phyloP scores from a whole-genome alignment of 805 yeast genomes.

The Teunomyces tritomae region DNA sequence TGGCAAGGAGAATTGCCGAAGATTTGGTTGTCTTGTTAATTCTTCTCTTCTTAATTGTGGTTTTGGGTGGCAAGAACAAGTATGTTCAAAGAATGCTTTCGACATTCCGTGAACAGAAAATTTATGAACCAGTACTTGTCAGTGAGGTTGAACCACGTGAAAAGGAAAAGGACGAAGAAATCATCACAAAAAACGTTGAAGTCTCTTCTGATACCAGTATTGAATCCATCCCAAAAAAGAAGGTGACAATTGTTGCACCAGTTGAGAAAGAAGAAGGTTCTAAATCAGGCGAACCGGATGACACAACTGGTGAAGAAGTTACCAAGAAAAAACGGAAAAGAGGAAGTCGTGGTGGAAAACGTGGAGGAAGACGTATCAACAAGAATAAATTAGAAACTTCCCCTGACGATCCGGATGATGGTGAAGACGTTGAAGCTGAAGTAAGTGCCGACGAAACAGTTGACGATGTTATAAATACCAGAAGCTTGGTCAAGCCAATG shows the following conservation, averaged over 20 bases:
- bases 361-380: slow-evolving; percentile 34
- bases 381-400: slow-evolving; percentile 34
- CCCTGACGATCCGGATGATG: slow-evolving; percentile 5
- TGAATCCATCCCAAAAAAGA: slow-evolving; percentile 9
- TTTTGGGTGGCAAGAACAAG: slow-evolving; percentile 25
- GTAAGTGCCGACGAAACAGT: slow-evolving; percentile 8
- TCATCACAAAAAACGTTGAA: neutral
- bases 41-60: slow-evolving; percentile 32
- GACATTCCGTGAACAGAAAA: slow-evolving; percentile 1
- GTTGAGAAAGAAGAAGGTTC: slow-evolving; percentile 11
- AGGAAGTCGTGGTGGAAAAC: slow-evolving; percentile 82
- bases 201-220: neutral
- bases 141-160: neutral
- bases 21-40: slow-evolving; percentile 47
- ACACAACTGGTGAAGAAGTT: neutral
- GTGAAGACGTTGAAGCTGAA: slow-evolving; percentile 12
- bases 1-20: slow-evolving; percentile 32
- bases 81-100: slow-evolving; percentile 7
- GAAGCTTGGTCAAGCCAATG: slow-evolving; percentile 25
- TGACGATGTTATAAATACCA: slow-evolving; percentile 23
- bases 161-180: neutral
- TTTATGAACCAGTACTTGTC: neutral
- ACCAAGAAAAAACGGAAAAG: slow-evolving; percentile 67
- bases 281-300: slow-evolving; percentile 11
- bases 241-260: slow-evolving; percentile 22